phyloP scores from a whole-genome alignment of 257 asterid species.

The Solanum tarijense region DNA sequence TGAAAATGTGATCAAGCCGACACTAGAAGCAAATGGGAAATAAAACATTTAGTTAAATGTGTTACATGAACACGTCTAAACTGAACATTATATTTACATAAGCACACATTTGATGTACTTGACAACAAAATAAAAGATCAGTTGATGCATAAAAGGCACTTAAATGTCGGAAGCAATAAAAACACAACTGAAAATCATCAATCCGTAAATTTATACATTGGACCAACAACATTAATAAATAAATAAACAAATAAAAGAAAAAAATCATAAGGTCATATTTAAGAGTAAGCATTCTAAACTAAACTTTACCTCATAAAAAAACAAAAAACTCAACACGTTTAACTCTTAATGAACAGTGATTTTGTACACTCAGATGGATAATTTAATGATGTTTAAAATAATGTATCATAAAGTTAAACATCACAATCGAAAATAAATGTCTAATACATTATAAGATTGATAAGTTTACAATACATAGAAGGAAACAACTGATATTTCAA shows the following conservation, averaged over 20 bases:
- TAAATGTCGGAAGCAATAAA: not conserved
- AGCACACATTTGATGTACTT: not conserved
- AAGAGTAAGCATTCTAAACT: not conserved
- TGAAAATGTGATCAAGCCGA: slow-evolving; percentile 82
- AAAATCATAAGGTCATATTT: not conserved
- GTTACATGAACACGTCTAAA: not conserved
- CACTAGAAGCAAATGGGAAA: slow-evolving; percentile 46
- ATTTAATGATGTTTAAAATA: not conserved
- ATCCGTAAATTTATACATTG: not conserved
- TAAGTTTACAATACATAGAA: not conserved
- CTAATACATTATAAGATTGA: not conserved
- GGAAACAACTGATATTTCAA: not conserved
- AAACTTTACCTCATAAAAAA: not conserved
- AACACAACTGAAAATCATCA: not conserved
- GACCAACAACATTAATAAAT: not conserved
- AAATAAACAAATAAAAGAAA: not conserved
- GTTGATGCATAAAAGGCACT: not conserved
- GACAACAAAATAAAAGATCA: not conserved
- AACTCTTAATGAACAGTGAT: not conserved
- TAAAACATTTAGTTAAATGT: not conserved
- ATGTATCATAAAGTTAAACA: not conserved
- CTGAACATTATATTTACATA: not conserved
- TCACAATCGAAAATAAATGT: not conserved
- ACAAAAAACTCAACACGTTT: not conserved
- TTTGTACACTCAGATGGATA: not conserved